Conservation (phyloP, 768 basidiomycete species). For the Psilocybe azurescens region DNA sequence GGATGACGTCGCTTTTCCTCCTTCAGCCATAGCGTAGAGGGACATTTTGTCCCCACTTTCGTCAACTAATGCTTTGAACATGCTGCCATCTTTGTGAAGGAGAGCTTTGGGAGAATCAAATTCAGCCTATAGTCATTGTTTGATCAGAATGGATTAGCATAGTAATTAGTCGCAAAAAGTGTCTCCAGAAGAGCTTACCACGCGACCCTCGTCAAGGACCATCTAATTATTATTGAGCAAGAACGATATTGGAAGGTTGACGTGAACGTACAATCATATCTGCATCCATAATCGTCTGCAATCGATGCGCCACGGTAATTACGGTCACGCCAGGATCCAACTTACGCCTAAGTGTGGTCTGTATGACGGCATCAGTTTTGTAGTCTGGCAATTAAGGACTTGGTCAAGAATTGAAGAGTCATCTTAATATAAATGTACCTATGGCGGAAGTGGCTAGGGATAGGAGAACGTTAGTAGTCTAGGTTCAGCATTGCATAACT, state of each 20-base stretch:
- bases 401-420: not conserved
- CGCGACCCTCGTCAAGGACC: not conserved
- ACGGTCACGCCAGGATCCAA: conserved; percentile 63
- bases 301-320: conserved; percentile 71
- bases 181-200: not conserved
- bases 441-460: conserved; percentile 46
- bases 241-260: not conserved
- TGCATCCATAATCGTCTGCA: conserved; percentile 71
- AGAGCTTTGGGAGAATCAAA: conserved; percentile 22
- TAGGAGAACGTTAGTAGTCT: not conserved
- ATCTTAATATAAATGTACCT: conserved; percentile 31
- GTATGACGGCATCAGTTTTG: conserved; percentile 70
- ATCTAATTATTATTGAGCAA: not conserved
- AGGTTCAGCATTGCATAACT: not conserved
- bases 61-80: conserved; percentile 23
- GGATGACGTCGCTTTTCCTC: not conserved
- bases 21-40: conserved; percentile 24
- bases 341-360: conserved; percentile 68
- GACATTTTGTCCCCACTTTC: conserved; percentile 24
- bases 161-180: no score
- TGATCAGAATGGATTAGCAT: no score
- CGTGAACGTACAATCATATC: conserved; percentile 47
- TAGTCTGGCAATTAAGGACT: conserved; percentile 40
- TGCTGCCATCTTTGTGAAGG: conserved; percentile 16
- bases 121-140: conserved; percentile 16